Percentiles rank a stretch among this genome's conserved stretches.
Conservation (phyloP, 352 stramenopile genomes). For the Phytophthora megakarya region DNA sequence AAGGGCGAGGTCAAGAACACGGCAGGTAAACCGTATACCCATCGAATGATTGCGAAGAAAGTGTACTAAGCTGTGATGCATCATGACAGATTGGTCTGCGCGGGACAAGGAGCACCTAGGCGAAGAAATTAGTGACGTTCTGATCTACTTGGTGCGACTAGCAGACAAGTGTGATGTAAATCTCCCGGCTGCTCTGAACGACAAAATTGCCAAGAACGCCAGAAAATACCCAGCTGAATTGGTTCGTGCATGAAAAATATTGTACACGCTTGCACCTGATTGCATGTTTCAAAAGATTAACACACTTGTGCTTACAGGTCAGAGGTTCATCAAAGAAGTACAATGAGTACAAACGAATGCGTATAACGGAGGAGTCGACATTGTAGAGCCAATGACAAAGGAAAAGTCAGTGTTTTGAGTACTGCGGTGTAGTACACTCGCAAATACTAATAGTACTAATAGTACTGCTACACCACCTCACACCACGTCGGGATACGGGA, state of each 20-base stretch:
- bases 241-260: constrained; percentile 19
- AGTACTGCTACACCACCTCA: too few relatives aligned
- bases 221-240: constrained; percentile 79
- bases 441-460: too few relatives aligned
- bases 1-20: constrained; percentile 82
- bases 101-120: constrained; percentile 91
- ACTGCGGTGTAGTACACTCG: too few relatives aligned
- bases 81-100: constrained; percentile 59
- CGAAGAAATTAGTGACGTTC: constrained; percentile 97
- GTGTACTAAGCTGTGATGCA: constrained; percentile 1
- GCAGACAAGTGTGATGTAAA: constrained; percentile 92
- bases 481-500: too few relatives aligned
- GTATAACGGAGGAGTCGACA: constrained; percentile 49
- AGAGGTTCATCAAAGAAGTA: constrained; percentile 79
- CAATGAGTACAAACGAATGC: constrained; percentile 78
- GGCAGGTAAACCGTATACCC: constrained; percentile 36
- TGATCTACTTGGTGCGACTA: constrained; percentile 97
- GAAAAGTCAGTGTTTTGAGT: background rate
- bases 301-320: constrained; percentile 33
- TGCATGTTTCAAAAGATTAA: background rate
- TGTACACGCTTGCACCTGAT: background rate
- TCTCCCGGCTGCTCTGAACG: constrained; percentile 83
- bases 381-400: constrained; percentile 43
- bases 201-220: constrained; percentile 93
- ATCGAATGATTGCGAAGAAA: background rate